Evolutionary conservation across 805 yeast species (phyloP).

Genomic region (Metschnikowia santaceciliae): DNA sequence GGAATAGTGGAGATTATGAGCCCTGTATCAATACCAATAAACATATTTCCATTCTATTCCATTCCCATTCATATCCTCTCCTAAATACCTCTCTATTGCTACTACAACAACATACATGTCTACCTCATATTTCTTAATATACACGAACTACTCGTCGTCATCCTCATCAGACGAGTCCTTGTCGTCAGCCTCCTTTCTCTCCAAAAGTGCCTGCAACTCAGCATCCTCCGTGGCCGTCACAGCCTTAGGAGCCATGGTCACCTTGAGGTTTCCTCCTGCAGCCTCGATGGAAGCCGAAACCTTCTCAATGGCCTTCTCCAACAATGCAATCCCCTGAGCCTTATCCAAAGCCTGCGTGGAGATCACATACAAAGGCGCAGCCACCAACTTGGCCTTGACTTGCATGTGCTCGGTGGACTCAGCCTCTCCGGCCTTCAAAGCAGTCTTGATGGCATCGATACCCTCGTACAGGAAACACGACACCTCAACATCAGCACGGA

Average conservation of each 20-base stretch:
- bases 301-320: constrained; percentile 75
- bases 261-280: constrained; percentile 82
- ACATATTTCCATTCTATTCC: too few species aligned
- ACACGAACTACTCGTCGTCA: constrained; percentile 35
- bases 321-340: constrained; percentile 74
- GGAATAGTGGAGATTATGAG: too few species aligned
- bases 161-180: constrained; percentile 81
- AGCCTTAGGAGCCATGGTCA: constrained; percentile 98
- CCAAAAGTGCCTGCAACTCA: constrained; percentile 92
- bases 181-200: constrained; percentile 86
- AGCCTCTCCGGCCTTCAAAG: constrained; percentile 82
- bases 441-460: constrained; percentile 91
- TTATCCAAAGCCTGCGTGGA: constrained; percentile 93
- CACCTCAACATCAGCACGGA: constrained; percentile 98
- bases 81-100: too few species aligned
- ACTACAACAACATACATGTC: too few species aligned
- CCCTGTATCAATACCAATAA: too few species aligned
- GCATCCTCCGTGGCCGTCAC: constrained; percentile 98
- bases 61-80: too few species aligned
- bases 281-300: constrained; percentile 66
- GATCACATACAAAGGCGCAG: constrained; percentile 94
- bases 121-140: constrained; percentile 6
- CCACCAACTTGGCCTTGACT: constrained; percentile 90
- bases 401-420: constrained; percentile 80
- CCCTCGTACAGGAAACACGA: constrained; percentile 97